phyloP scores from a whole-genome alignment of 768 basidiomycete genomes.

The Porphyrellus cyaneotinctus region DNA sequence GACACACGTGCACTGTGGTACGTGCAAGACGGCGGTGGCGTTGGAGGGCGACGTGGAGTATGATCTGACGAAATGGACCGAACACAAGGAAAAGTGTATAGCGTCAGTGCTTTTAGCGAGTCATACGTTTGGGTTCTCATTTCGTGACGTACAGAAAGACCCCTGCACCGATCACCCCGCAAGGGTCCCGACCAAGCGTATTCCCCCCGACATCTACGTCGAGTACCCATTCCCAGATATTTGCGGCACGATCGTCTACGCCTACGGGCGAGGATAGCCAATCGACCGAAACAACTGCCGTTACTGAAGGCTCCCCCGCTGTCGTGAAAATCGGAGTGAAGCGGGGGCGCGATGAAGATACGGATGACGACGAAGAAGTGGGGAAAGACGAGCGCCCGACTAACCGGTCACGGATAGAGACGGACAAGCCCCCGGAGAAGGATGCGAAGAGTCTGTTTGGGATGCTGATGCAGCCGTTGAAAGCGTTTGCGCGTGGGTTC shows the following conservation, averaged over 20 bases:
- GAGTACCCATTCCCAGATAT: constrained; percentile 11
- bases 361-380: constrained; percentile 25
- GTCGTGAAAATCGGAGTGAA: constrained; percentile 36
- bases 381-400: constrained; percentile 41
- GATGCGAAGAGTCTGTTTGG: constrained; percentile 48
- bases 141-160: constrained; percentile 12
- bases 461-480: constrained; percentile 61
- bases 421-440: constrained; percentile 40
- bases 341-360: constrained; percentile 48
- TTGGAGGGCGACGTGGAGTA: constrained; percentile 54
- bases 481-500: constrained; percentile 64
- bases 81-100: constrained; percentile 54
- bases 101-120: constrained; percentile 29
- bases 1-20: constrained; percentile 45
- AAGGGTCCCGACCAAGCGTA: constrained; percentile 8
- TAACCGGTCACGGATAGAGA: constrained; percentile 51
- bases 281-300: constrained; percentile 38
- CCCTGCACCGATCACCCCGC: constrained; percentile 21
- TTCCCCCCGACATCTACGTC: constrained; percentile 19
- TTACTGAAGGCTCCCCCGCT: constrained; percentile 23
- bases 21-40: constrained; percentile 44
- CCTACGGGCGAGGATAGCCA: constrained; percentile 13
- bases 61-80: constrained; percentile 56
- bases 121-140: constrained; percentile 2
- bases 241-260: constrained; percentile 16